A percentile compares a stretch with the other conserved stretches of the same genome.
Evolutionary conservation across 2,329 filamentous ascomycete species (phyloP).

Genomic region (Lachnellula arida): DNA sequence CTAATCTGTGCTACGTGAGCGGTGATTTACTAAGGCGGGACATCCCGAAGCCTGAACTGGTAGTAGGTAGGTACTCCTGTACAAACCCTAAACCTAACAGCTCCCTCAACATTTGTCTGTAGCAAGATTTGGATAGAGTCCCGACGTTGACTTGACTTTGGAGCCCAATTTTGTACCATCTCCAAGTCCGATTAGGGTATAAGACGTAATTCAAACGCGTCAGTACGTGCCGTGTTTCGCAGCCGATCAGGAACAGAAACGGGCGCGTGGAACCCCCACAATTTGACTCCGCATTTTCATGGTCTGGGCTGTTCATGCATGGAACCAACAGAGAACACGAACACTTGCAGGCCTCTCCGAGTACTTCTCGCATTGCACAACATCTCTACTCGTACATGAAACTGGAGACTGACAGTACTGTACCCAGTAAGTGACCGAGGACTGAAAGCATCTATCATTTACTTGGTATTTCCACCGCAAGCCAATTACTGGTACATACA

Average conservation of each 20-base stretch:
- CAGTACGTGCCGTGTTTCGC: background rate
- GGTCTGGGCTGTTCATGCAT: background rate
- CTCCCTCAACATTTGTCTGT: no score
- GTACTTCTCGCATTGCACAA: background rate
- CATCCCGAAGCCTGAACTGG: background rate
- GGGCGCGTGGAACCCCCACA: conserved; percentile 7
- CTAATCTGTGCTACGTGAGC: background rate
- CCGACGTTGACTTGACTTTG: background rate
- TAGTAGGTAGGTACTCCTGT: no score
- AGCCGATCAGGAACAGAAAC: background rate
- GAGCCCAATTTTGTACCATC: background rate
- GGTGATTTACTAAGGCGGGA: background rate
- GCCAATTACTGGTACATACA: no score
- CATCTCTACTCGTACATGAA: background rate
- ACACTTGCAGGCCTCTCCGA: background rate
- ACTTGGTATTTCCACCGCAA: no score
- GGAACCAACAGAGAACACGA: background rate
- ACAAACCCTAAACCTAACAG: no score
- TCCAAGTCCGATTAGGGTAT: background rate
- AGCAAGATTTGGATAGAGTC: no score
- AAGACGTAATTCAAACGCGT: background rate
- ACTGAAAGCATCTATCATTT: no score
- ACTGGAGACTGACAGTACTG: background rate
- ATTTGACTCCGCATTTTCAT: conserved; percentile 10
- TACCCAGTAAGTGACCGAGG: no score